Base-by-base conservation (phyloP, 371 early-diverging fungal genomes). In the Rhizopus microsporus region DNA sequence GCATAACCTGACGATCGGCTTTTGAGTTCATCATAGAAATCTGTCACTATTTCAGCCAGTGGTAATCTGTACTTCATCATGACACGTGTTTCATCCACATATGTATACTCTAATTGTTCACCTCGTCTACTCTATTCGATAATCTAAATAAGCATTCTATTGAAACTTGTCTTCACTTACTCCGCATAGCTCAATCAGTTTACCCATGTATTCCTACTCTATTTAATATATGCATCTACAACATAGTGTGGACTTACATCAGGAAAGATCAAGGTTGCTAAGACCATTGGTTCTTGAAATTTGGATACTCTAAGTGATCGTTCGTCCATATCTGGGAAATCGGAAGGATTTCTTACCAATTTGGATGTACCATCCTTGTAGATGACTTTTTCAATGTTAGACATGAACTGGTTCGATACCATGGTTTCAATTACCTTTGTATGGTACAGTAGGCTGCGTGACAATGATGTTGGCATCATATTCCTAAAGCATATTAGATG, bases 1-100 rank as follows among this genome's bases (percentile, higher is more conserved):
- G 97, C 98, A 74, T 93, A 98, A 0, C 98, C 98, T 37, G 93
- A 91, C 10, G 96, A 89, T 33, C 86, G 75, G 15, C 92, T 89
- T 65, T 97, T 97, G 37, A 98, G 80, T 63, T 89, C 87, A 71
- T 97, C 95, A 71, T 93, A 94, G 71, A 98, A 98, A 65, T 96
- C 93, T 3, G 89, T 90, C 7, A 95, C 91, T 8, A 98, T 88
- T 68, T 98, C 98, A 0, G 93, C 88, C 71, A 95, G 73, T 1
- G 99, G 99, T 30, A 98, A 67, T 47, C 72, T 71, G 64, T 92
- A 95, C 68, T 89, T 91, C 70, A 97, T 80, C 79, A 98, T 82
- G 4, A 95, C 93, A 30, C 96, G 83, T 13, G 75, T 78, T 47
- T 94, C 92, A 68, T 94, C 95, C 5, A 97, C 75, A 65, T 85